Conservation (phyloP, 1,139 yeast species). For the Nakaseomyces kungkrabaensis region DNA sequence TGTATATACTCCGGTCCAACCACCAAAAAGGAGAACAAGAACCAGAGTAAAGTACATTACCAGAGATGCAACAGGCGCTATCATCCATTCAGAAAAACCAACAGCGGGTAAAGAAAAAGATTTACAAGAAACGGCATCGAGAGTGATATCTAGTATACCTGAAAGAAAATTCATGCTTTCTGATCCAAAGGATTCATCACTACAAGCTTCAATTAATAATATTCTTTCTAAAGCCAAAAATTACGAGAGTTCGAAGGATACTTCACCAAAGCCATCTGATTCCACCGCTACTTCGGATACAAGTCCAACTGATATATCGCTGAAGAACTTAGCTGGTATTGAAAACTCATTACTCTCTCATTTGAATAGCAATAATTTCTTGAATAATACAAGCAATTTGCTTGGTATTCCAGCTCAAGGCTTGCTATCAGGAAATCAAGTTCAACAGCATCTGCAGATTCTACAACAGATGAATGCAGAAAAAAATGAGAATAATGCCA, state of each 20-base stretch:
- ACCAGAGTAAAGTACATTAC: slow-evolving; percentile 14
- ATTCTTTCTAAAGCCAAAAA: not conserved
- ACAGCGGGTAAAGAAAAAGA: not conserved
- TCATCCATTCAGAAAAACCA: not conserved
- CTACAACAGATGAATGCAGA: slow-evolving; percentile 1
- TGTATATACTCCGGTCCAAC: slow-evolving; percentile 37
- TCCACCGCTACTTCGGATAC: not conserved
- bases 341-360: slow-evolving; percentile 1
- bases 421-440: not conserved
- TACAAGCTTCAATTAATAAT: slow-evolving; percentile 1
- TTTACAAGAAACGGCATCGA: not conserved
- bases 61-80: slow-evolving; percentile 9
- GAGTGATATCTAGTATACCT: not conserved
- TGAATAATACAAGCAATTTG: not conserved
- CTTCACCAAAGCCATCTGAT: not conserved
- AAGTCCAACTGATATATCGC: not conserved
- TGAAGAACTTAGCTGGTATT: not conserved
- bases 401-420: slow-evolving; percentile 1
- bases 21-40: slow-evolving; percentile 10
- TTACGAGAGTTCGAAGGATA: not conserved
- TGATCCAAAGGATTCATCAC: not conserved
- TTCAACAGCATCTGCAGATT: slow-evolving; percentile 1
- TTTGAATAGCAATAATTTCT: not conserved
- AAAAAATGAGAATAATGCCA: not conserved
- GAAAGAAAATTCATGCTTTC: slow-evolving; percentile 1